phyloP scores from a whole-genome alignment of 1,284 basidiomycete species.

The Pseudozyma flocculosa region DNA sequence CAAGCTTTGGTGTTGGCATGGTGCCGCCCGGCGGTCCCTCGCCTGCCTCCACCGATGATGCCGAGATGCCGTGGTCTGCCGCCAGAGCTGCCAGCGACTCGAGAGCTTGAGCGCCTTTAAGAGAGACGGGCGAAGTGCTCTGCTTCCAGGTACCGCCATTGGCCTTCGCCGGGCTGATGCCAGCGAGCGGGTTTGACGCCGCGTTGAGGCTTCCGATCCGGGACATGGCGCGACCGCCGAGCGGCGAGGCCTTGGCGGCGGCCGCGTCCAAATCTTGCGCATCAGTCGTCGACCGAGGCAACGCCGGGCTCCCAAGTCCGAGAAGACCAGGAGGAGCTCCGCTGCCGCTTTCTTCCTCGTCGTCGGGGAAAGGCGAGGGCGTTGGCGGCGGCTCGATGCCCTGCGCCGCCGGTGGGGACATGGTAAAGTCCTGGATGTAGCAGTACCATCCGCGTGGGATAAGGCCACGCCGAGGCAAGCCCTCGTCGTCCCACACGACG shows the following conservation, averaged over 20 bases:
- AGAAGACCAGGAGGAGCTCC: background rate
- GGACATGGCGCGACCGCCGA: background rate
- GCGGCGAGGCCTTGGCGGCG: too few relatives aligned
- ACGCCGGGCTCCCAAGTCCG: background rate
- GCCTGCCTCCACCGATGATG: too few relatives aligned
- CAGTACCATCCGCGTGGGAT: conserved; percentile 48
- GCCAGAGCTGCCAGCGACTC: background rate
- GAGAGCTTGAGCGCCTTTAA: background rate
- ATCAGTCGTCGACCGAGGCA: too few relatives aligned
- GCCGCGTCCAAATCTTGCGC: too few relatives aligned
- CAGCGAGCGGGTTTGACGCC: too few relatives aligned
- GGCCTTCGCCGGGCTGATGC: background rate
- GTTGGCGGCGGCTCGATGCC: conserved; percentile 8
- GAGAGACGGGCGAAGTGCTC: background rate
- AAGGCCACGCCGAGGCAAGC: conserved; percentile 30
- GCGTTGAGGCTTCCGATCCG: background rate
- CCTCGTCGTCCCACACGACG: conserved; percentile 22
- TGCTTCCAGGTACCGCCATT: background rate
- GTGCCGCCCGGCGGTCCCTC: too few relatives aligned
- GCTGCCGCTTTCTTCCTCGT: background rate
- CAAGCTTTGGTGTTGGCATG: too few relatives aligned
- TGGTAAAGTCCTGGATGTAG: conserved; percentile 37
- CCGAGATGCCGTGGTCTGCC: background rate
- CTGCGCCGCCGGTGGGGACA: conserved; percentile 11
- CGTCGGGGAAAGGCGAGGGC: background rate